phyloP scores from a whole-genome alignment of 2,329 filamentous ascomycete species.

The Botryotinia globosa region DNA sequence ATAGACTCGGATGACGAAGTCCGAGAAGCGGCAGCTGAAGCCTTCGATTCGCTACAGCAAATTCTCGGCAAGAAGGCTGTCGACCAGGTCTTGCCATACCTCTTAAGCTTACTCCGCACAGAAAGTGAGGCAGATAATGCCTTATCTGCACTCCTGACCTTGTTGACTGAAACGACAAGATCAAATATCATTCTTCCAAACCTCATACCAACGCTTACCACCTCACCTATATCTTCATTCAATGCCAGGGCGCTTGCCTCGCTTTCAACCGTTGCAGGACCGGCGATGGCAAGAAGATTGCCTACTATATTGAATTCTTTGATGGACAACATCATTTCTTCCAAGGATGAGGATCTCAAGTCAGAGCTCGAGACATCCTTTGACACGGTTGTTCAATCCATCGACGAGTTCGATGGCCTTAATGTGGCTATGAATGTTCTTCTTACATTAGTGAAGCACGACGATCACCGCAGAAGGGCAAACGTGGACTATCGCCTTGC shows the following conservation, averaged over 20 bases:
- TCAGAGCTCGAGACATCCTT: constrained; percentile 76
- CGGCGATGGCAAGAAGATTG: constrained; percentile 85
- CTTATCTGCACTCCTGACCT: constrained; percentile 83
- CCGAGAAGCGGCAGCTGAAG: constrained; percentile 91
- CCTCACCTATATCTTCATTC: constrained; percentile 87
- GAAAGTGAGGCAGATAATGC: constrained; percentile 89
- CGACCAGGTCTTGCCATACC: constrained; percentile 89
- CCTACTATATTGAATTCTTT: constrained; percentile 89
- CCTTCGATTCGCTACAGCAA: constrained; percentile 92
- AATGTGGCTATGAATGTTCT: constrained; percentile 96
- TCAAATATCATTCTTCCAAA: constrained; percentile 97
- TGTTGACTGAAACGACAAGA: constrained; percentile 88
- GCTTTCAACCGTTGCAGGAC: constrained; percentile 83
- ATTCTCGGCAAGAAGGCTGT: constrained; percentile 92
- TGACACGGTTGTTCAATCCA: constrained; percentile 84
- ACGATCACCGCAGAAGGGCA: constrained; percentile 82
- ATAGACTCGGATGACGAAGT: constrained; percentile 89
- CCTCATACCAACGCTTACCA: constrained; percentile 87
- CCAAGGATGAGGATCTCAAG: constrained; percentile 69
- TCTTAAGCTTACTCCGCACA: constrained; percentile 83
- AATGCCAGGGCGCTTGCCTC: constrained; percentile 94
- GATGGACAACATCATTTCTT: constrained; percentile 85
- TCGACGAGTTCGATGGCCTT: constrained; percentile 93
- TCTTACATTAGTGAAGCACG: constrained; percentile 82
- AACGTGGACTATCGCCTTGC: constrained; percentile 76